Conservation (phyloP, 306 rosid species). For the Fragaria iinumae region DNA sequence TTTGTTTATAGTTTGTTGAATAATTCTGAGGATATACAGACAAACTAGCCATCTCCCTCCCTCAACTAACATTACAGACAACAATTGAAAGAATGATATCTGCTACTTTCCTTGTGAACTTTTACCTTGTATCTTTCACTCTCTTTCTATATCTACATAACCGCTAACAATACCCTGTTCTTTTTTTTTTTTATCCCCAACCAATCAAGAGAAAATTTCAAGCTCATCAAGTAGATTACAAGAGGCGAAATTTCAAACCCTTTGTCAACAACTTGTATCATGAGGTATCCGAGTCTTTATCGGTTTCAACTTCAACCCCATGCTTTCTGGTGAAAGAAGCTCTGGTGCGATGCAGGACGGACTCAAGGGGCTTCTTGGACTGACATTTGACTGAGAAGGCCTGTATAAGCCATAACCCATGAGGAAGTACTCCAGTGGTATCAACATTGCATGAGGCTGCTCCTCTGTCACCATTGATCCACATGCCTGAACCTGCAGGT, state of each 20-base stretch:
- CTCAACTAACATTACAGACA: slow-evolving; percentile 36
- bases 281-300: slow-evolving; percentile 72
- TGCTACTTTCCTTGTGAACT: slow-evolving; percentile 43
- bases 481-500: slow-evolving; percentile 86
- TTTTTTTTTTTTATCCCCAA: slow-evolving; percentile 23
- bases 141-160: slow-evolving; percentile 54
- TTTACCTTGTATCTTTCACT: slow-evolving; percentile 32
- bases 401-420: slow-evolving; percentile 89
- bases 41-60: slow-evolving; percentile 15
- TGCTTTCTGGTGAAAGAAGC: slow-evolving; percentile 95
- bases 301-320: slow-evolving; percentile 98
- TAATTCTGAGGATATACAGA: slow-evolving; percentile 31
- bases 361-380: slow-evolving; percentile 93
- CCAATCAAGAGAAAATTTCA: slow-evolving; percentile 32
- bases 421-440: slow-evolving; percentile 86
- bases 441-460: slow-evolving; percentile 97
- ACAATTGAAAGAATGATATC: slow-evolving; percentile 74
- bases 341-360: slow-evolving; percentile 91
- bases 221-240: slow-evolving; percentile 30
- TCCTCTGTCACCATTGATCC: slow-evolving; percentile 98
- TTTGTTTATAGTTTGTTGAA: slow-evolving; percentile 22
- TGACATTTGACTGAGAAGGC: slow-evolving; percentile 70
- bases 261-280: slow-evolving; percentile 23
- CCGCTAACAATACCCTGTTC: slow-evolving; percentile 22
- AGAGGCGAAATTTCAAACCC: slow-evolving; percentile 15